Evolutionary conservation across 1,139 yeast genomes (phyloP), one percentile per base, ranked within the genome.

Genomic region (Nadsonia starkeyi-henricii): DNA sequence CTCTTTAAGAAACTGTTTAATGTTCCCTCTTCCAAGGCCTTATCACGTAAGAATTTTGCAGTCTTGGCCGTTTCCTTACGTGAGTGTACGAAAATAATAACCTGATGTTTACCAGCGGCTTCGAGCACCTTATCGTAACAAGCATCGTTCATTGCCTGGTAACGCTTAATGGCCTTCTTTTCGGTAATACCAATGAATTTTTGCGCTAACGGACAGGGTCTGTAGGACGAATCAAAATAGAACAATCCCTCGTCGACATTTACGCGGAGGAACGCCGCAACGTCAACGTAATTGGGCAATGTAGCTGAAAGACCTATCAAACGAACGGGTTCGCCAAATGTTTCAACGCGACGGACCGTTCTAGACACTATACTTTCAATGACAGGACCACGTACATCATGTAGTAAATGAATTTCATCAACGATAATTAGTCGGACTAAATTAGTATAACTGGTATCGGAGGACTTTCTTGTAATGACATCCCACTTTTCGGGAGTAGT

Each of bases 401-500:
- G 96, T 57, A 91, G 71, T 51, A 91, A 70, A 70, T 91, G 98
- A 53, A 91, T 83, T 65, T 91, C 98, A 69, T 91, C 98, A 49
- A 91, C 79, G 41, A 91, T 83, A n/a, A 91, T 67, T 15, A 91
- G 69, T 45, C 77, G 73, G 1, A 86, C 93, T 2, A 79, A 66
- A 43, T 74, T 72, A 0, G 81, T 75, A 55, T 79, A 81, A 3
- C 81, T 74, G 1, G 74, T 66, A 51, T 83, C 89, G 8, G 78
- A 71, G 43, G 73, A 72, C 58, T 89, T 89, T 65, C 97, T 73
- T 1, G 96, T 89, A 20, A 89, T 81, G 30, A 91, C 88, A 66
- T 91, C 98, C 97, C 98, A 91, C 61, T 91, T 91, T 60, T 86
- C 96, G 0, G 96, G 96, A 0, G 98, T 91, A 0, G 97, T 86